These are phyloP conservation scores for Aspergillus ochraceus DNA, from an alignment of 2,329 filamentous ascomycete species.

Conservation along the genomic window DNA sequence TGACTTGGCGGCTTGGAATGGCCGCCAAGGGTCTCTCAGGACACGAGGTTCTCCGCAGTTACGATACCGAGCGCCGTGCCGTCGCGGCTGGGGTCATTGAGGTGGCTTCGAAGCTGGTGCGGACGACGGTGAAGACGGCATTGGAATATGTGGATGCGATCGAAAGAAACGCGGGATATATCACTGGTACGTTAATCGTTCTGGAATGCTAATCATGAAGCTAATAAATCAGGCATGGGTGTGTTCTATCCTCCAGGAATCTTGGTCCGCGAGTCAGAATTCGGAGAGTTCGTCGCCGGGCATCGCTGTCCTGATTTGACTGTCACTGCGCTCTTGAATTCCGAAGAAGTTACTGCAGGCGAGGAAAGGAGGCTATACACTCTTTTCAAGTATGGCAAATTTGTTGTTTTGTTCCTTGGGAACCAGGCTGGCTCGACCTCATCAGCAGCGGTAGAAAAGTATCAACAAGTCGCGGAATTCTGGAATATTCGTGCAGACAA, in stretches of 20 bases:
- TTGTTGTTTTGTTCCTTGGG: not conserved
- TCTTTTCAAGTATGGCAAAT: not conserved
- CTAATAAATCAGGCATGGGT: not conserved
- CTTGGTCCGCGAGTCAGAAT: not conserved
- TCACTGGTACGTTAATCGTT: not conserved
- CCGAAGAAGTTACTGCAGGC: too few species aligned
- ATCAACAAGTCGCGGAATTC: not conserved
- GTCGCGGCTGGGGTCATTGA: not conserved
- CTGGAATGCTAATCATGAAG: not conserved
- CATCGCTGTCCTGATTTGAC: conserved; percentile 2
- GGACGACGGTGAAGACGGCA: conserved; percentile 3
- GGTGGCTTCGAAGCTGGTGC: conserved; percentile 4
- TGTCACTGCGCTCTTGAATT: not conserved
- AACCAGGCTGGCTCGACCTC: not conserved
- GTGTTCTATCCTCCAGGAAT: not conserved
- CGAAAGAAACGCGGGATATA: conserved; percentile 3
- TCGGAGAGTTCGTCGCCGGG: conserved; percentile 1
- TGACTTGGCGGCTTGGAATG: conserved; percentile 2
- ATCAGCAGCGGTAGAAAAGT: not conserved
- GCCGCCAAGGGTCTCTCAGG: not conserved
- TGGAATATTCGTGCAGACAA: not conserved
- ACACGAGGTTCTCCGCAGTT: not conserved
- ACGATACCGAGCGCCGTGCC: conserved; percentile 3
- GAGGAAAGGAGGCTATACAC: not conserved
- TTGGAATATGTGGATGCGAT: conserved; percentile 7